Evolutionary conservation across 2,329 filamentous ascomycete genomes (phyloP).

Genomic region (Knoxdaviesia proteae): DNA sequence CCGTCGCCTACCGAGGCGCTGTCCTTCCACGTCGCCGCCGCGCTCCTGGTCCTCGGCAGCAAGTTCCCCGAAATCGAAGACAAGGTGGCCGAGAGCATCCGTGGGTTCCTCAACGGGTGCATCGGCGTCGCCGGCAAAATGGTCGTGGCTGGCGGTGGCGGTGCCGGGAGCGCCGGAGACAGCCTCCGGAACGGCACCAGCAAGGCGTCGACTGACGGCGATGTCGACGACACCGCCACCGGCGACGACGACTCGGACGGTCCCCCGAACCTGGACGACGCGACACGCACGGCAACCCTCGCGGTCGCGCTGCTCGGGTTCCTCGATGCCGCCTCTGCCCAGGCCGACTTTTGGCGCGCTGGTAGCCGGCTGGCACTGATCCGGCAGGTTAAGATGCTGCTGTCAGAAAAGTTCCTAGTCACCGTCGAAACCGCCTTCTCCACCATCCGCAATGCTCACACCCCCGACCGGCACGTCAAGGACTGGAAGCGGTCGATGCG

Average conservation of each 20-base stretch:
- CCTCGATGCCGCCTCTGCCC: conserved; percentile 57
- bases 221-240: conserved; percentile 13
- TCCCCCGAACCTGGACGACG: conserved; percentile 39
- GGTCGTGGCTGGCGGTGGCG: too few relatives aligned
- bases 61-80: conserved; percentile 50
- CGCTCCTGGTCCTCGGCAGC: conserved; percentile 61
- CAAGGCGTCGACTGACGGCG: too few relatives aligned
- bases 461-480: conserved; percentile 41
- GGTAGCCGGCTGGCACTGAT: conserved; percentile 55
- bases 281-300: conserved; percentile 51
- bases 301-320: conserved; percentile 80
- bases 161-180: too few relatives aligned
- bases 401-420: conserved; percentile 71
- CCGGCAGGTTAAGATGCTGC: conserved; percentile 45
- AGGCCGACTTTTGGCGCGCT: conserved; percentile 63
- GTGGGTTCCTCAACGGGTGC: conserved; percentile 54
- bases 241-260: conserved; percentile 33
- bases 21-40: conserved; percentile 56
- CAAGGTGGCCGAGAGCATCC: conserved; percentile 43
- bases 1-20: conserved; percentile 79
- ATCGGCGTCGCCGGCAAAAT: too few relatives aligned
- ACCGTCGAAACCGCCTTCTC: conserved; percentile 79
- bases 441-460: conserved; percentile 62
- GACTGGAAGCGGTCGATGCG: conserved; percentile 79
- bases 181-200: too few relatives aligned